Conservation (phyloP, 176 grass and related monocot genomes). For the Paspalum vaginatum region DNA sequence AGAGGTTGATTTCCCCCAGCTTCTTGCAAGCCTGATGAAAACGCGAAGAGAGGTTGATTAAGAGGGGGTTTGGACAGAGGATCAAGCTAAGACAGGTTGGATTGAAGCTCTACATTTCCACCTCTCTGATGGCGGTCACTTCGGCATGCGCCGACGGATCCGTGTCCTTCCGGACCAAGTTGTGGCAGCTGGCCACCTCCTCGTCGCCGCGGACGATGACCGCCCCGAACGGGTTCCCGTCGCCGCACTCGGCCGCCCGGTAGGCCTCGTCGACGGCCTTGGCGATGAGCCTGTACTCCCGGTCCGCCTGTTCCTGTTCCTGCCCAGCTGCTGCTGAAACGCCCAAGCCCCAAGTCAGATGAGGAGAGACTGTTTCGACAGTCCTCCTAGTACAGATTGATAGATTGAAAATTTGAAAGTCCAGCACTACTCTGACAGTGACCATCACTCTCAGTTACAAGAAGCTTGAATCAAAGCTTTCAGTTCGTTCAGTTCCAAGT, state of each 20-base stretch:
- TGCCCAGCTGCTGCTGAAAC: conserved; percentile 40
- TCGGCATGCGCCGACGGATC: conserved; percentile 89
- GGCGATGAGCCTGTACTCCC: conserved; percentile 66
- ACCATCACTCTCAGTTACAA: not conserved
- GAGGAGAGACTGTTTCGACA: too few relatives aligned
- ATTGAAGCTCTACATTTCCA: not conserved
- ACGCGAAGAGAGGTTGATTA: too few relatives aligned
- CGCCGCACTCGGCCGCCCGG: conserved; percentile 56
- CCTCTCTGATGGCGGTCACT: conserved; percentile 81
- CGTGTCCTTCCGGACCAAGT: conserved; percentile 64
- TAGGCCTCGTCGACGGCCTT: conserved; percentile 79
- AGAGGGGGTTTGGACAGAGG: too few relatives aligned
- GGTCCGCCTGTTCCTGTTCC: conserved; percentile 48
- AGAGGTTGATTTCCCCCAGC: conserved; percentile 66
- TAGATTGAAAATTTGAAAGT: not conserved
- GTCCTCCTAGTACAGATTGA: too few relatives aligned
- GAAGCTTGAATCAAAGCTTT: too few relatives aligned
- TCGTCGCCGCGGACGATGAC: conserved; percentile 71
- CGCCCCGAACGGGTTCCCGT: conserved; percentile 73
- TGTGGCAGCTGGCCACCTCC: conserved; percentile 66
- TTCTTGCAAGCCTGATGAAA: conserved; percentile 62
- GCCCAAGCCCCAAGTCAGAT: not conserved
- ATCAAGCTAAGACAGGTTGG: not conserved
- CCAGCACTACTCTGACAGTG: not conserved
- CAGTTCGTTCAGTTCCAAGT: not conserved